Percentiles rank a stretch among this genome's conserved stretches.
phyloP scores from a whole-genome alignment of 108 stramenopile genomes.

The Nannochloropsis salina region DNA sequence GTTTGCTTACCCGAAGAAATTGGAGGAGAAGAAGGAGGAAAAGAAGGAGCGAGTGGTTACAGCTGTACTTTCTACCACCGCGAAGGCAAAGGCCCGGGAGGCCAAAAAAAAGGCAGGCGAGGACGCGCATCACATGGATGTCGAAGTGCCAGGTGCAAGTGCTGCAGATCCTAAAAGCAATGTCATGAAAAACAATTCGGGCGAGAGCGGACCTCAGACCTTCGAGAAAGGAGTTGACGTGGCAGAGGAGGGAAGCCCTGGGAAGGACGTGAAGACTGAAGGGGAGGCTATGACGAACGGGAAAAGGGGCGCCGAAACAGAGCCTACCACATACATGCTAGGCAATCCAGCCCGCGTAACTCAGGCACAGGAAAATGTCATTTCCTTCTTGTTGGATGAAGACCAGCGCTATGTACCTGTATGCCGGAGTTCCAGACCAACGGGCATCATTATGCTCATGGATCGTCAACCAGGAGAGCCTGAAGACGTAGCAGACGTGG shows the following conservation, averaged over 20 bases:
- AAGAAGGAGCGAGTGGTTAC: slow-evolving; percentile 94
- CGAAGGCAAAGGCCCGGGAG: slow-evolving; percentile 85
- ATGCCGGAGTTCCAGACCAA: slow-evolving; percentile 33
- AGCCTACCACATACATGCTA: slow-evolving; percentile 49
- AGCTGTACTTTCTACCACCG: slow-evolving; percentile 90
- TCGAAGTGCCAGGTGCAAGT: slow-evolving; percentile 21
- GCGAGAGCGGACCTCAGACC: slow-evolving; percentile 18
- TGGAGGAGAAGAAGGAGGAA: slow-evolving; percentile 97
- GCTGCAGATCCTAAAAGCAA: slow-evolving; percentile 21
- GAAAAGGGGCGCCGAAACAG: slow-evolving; percentile 60
- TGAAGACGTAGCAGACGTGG: slow-evolving; percentile 55
- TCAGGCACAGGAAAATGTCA: slow-evolving; percentile 45
- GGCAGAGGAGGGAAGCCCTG: slow-evolving; percentile 33
- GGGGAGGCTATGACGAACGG: slow-evolving; percentile 50
- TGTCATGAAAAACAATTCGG: slow-evolving; percentile 26
- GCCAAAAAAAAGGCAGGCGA: slow-evolving; percentile 84
- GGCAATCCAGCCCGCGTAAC: slow-evolving; percentile 57
- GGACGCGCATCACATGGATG: slow-evolving; percentile 54
- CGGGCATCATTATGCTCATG: slow-evolving; percentile 56
- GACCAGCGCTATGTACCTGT: slow-evolving; percentile 45
- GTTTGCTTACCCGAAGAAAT: slow-evolving; percentile 92
- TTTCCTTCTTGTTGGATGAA: slow-evolving; percentile 44
- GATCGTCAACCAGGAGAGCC: slow-evolving; percentile 51
- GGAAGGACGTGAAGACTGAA: slow-evolving; percentile 48
- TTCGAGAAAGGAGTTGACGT: slow-evolving; percentile 25